Evolutionary conservation across 306 rosid species (phyloP).

Genomic region (Cucumis cinereus): DNA sequence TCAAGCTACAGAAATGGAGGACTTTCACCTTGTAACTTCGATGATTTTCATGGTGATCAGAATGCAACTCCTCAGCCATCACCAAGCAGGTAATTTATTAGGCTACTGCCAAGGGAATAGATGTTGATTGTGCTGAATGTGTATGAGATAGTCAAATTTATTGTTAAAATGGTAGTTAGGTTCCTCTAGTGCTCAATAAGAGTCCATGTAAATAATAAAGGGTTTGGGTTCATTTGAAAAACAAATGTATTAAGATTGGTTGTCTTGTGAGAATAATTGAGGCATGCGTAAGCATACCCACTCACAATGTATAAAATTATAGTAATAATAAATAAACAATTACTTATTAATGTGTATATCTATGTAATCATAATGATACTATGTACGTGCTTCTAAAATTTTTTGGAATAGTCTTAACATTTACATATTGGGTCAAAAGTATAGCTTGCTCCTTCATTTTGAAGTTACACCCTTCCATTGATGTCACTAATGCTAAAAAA

Average conservation of each 20-base stretch:
- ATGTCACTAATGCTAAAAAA: no score
- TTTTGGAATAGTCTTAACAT: neutral
- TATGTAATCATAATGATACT: neutral
- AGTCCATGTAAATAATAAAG: neutral
- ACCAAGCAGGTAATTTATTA: constrained; percentile 1
- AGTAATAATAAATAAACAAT: neutral
- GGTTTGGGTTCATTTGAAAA: no score
- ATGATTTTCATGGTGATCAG: neutral
- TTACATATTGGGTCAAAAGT: no score
- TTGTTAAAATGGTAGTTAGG: neutral
- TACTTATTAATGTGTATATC: neutral
- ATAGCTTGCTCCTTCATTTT: no score
- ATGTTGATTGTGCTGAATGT: neutral
- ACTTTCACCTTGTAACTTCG: neutral
- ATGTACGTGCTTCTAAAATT: neutral
- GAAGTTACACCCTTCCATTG: no score
- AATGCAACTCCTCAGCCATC: neutral
- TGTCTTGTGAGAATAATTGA: neutral
- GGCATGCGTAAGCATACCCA: neutral
- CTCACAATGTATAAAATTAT: neutral
- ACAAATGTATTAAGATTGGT: no score
- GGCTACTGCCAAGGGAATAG: neutral
- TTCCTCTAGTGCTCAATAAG: no score
- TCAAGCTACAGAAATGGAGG: neutral
- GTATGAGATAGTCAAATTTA: neutral